Evolutionary conservation across 116 monocot species (phyloP).

Genomic region (Papilionanthe hybrid): DNA sequence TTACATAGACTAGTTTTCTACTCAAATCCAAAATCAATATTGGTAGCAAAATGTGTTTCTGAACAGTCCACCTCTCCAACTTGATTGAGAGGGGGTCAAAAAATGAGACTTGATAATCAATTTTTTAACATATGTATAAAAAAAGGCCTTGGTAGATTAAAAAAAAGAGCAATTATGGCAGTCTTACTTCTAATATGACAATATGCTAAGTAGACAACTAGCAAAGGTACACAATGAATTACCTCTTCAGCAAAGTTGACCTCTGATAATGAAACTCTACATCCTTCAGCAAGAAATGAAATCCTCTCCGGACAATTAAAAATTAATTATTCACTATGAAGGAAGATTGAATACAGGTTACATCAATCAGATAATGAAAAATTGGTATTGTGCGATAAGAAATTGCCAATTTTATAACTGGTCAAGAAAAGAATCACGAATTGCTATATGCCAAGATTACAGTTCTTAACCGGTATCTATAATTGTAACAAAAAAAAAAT

Average conservation of each 20-base stretch:
- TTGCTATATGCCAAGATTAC: background rate
- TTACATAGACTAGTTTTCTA: too few relatives aligned
- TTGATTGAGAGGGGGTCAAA: too few relatives aligned
- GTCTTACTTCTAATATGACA: background rate
- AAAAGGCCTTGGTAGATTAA: background rate
- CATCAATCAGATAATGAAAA: background rate
- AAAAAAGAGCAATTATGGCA: background rate
- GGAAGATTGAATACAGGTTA: background rate
- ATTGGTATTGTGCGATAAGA: background rate
- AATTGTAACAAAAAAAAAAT: background rate
- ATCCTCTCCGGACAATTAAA: constrained; percentile 57
- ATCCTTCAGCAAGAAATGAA: constrained; percentile 96
- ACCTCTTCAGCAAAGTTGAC: constrained; percentile 66
- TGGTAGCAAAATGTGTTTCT: too few relatives aligned
- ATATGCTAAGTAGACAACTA: background rate
- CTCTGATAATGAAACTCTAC: constrained; percentile 97
- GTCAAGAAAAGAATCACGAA: background rate
- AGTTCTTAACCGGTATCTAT: background rate
- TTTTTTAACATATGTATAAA: too few relatives aligned
- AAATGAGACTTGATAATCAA: too few relatives aligned
- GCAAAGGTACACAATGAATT: background rate
- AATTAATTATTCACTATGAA: constrained; percentile 6
- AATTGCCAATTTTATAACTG: background rate
- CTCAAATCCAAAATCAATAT: too few relatives aligned
- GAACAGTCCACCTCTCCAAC: too few relatives aligned